Percentiles rank a stretch among this genome's conserved stretches.
These are phyloP conservation scores for Aspergillus arachidicola DNA, from an alignment of 2,329 filamentous ascomycete species.

Conservation along the genomic window DNA sequence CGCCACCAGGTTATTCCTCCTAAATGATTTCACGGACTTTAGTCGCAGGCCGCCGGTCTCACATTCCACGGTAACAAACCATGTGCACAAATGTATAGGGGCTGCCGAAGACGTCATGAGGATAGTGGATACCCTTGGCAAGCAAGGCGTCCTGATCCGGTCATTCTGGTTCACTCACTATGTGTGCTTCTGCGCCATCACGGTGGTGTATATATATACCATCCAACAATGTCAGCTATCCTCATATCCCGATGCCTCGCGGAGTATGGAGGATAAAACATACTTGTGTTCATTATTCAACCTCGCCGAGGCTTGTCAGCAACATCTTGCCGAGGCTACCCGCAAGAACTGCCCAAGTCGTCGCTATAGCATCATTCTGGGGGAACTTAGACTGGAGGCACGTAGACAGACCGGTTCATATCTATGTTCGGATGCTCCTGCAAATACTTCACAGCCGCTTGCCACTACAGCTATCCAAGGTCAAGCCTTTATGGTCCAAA, in stretches of 20 bases:
- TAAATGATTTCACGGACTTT: slow-evolving; percentile 41
- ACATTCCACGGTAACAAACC: slow-evolving; percentile 36
- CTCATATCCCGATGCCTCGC: slow-evolving; percentile 22
- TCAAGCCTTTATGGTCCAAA: slow-evolving; percentile 12
- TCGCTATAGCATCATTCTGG: slow-evolving; percentile 52
- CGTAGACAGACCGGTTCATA: slow-evolving; percentile 35
- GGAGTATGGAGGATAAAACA: slow-evolving; percentile 19
- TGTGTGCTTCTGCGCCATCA: slow-evolving; percentile 45
- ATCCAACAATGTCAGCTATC: slow-evolving; percentile 42
- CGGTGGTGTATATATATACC: slow-evolving; percentile 46
- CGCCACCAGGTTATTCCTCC: slow-evolving; percentile 39
- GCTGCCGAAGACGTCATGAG: slow-evolving; percentile 46
- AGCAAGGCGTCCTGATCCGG: slow-evolving; percentile 39
- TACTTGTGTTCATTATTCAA: slow-evolving; percentile 39
- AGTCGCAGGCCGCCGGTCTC: slow-evolving; percentile 33
- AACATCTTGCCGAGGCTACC: slow-evolving; percentile 50
- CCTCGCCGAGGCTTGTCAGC: slow-evolving; percentile 49
- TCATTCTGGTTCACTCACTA: slow-evolving; percentile 50
- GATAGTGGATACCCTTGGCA: slow-evolving; percentile 38
- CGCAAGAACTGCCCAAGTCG: slow-evolving; percentile 51
- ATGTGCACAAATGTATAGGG: slow-evolving; percentile 47
- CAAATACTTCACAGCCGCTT: neutral
- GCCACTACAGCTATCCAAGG: neutral
- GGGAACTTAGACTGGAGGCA: slow-evolving; percentile 49
- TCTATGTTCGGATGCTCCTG: slow-evolving; percentile 4